Conservation (phyloP, 2,329 filamentous ascomycete genomes). For the Corinectria fuckeliana region DNA sequence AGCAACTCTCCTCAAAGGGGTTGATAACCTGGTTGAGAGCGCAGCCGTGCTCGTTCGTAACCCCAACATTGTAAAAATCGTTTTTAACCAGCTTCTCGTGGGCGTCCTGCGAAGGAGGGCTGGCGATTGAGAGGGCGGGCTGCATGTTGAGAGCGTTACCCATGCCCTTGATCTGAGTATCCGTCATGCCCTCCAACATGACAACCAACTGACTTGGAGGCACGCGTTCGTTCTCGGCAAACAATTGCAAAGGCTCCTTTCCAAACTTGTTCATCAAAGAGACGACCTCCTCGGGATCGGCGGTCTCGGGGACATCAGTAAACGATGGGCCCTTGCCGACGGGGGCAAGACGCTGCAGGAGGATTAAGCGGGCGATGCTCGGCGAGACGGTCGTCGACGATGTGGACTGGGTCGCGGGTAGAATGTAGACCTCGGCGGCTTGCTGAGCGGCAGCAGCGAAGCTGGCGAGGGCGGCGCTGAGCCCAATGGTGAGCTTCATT, state of each 20-base stretch:
- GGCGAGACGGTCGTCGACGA: slow-evolving; percentile 54
- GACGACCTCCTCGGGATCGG: slow-evolving; percentile 56
- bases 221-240: slow-evolving; percentile 46
- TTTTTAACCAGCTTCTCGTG: slow-evolving; percentile 51
- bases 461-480: slow-evolving; percentile 48
- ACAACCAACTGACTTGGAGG: slow-evolving; percentile 63
- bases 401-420: slow-evolving; percentile 45
- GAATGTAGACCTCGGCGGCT: slow-evolving; percentile 61
- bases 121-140: slow-evolving; percentile 58
- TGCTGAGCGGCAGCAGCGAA: slow-evolving; percentile 48
- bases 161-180: slow-evolving; percentile 53
- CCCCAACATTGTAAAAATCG: slow-evolving; percentile 49
- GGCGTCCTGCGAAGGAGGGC: slow-evolving; percentile 51
- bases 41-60: slow-evolving; percentile 47
- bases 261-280: slow-evolving; percentile 67
- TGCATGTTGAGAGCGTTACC: slow-evolving; percentile 44
- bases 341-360: slow-evolving; percentile 62
- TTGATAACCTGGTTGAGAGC: slow-evolving; percentile 49
- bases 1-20: slow-evolving; percentile 53
- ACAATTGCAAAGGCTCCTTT: slow-evolving; percentile 57
- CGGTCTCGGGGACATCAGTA: slow-evolving; percentile 51
- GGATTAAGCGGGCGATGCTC: slow-evolving; percentile 62
- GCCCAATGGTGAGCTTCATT: slow-evolving; percentile 53
- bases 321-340: slow-evolving; percentile 55
- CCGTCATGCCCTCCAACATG: slow-evolving; percentile 62